A percentile compares a stretch with the other conserved stretches of the same genome.
Evolutionary conservation across 768 basidiomycete species (phyloP).

Genomic region (Trametes meyenii): DNA sequence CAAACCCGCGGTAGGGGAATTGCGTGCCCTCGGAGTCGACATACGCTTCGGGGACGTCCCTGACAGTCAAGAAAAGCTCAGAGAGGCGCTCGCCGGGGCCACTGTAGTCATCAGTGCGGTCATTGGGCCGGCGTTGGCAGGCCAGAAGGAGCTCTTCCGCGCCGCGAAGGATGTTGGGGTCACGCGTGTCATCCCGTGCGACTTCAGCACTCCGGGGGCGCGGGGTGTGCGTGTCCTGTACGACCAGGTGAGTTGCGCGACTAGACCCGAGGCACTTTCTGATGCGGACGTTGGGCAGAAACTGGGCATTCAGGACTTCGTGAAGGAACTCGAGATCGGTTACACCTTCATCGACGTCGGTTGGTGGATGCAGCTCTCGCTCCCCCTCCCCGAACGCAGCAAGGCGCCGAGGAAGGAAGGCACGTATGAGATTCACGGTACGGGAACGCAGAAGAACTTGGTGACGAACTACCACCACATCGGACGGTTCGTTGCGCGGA

Average conservation of each 20-base stretch:
- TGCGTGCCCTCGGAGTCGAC: constrained; percentile 18
- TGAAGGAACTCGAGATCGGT: constrained; percentile 28
- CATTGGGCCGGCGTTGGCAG: too few species aligned
- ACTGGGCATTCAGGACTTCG: constrained; percentile 33
- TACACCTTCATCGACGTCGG: constrained; percentile 40
- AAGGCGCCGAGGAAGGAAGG: neutral
- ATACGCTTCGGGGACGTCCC: constrained; percentile 19
- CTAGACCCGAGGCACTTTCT: neutral
- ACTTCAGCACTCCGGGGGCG: constrained; percentile 26
- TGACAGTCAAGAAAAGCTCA: constrained; percentile 17
- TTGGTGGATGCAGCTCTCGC: constrained; percentile 34
- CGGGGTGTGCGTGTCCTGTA: neutral
- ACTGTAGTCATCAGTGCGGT: constrained; percentile 12
- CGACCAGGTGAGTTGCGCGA: neutral
- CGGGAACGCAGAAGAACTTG: constrained; percentile 25
- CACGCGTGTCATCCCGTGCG: constrained; percentile 30
- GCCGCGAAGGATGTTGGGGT: constrained; percentile 29
- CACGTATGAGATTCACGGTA: constrained; percentile 20
- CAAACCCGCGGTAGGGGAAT: constrained; percentile 15
- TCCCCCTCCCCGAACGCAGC: constrained; percentile 5
- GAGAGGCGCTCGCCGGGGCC: constrained; percentile 19
- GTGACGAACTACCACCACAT: constrained; percentile 33
- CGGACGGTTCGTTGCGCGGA: constrained; percentile 34
- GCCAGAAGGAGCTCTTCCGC: constrained; percentile 24
- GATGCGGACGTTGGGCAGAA: constrained; percentile 26